Evolutionary conservation across 2,329 filamentous ascomycete genomes (phyloP), one percentile per base, ranked within the genome.

Genomic region (Elsinoe ampelina): DNA sequence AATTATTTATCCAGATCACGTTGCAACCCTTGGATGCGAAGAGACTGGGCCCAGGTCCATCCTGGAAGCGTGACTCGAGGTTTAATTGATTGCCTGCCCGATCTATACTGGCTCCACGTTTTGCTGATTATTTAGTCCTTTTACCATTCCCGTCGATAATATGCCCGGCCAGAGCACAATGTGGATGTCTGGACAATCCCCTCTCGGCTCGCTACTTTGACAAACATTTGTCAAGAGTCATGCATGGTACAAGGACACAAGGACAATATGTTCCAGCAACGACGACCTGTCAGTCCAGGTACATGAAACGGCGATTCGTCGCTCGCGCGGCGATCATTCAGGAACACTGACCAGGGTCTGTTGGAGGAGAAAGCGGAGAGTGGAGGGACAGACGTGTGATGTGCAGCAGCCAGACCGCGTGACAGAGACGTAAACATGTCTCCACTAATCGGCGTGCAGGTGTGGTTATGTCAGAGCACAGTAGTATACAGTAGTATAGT

Each of bases 301-400:
- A 38, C 32, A 17, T 52, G 48, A 52, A 52, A 52, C 48, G 32
- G 38, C 32, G 26, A 35, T 20, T n/a, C n/a, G 6, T 19, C 48
- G 17, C 32, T 52, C 48, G 48, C 48, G 19, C 34, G 48, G 17
- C 34, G 48, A 52, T 52, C 48, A 52, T 52, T 26, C 48, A 52
- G 48, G 48, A 52, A 52, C 48, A 52, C 41, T 30, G 26, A 22
- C 41, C 20, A 26, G 41, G 41, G 19, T 22, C 41, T 26, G 8
- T 13, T 20, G 13, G n/a, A 17, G 17, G 17, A 11, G 15, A 42
- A 19, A 10, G 38, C 5, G 32, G 15, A 13, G 11, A 22, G 12
- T 11, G 45, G 17, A 26, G 22, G 22, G 6, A 26, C 22, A 26
- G 45, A n/a, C 45, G 45, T 34, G 45, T 50, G 30, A 50, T 50